phyloP scores from a whole-genome alignment of 2,329 filamentous ascomycete genomes.

The Parascedosporium putredinis region DNA sequence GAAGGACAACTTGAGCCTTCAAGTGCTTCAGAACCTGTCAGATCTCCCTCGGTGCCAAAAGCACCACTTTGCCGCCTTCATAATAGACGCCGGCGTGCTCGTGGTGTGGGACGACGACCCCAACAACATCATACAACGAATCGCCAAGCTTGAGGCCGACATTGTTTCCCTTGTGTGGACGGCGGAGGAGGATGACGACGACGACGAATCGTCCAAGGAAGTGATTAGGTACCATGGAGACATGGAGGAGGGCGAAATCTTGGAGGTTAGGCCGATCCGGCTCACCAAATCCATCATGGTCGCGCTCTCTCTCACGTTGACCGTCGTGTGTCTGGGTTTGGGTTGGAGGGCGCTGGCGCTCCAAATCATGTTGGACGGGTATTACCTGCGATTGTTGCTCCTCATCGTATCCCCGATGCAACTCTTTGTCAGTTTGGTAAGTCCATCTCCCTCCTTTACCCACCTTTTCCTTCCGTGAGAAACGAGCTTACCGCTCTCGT shows the following conservation, averaged over 20 bases:
- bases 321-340: constrained; percentile 41
- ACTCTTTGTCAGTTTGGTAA: constrained; percentile 42
- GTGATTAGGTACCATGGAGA: constrained; percentile 31
- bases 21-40: constrained; percentile 48
- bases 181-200: constrained; percentile 26
- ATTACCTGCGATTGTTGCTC: constrained; percentile 44
- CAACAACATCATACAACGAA: constrained; percentile 40
- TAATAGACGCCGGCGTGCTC: constrained; percentile 45
- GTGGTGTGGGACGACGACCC: constrained; percentile 56
- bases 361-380: constrained; percentile 41
- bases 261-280: constrained; percentile 36
- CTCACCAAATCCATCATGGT: constrained; percentile 46
- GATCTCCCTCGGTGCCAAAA: constrained; percentile 50
- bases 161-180: constrained; percentile 51
- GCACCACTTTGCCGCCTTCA: constrained; percentile 56
- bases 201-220: constrained; percentile 28
- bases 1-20: constrained; percentile 45
- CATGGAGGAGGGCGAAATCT: constrained; percentile 25
- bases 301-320: constrained; percentile 39
- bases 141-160: constrained; percentile 37
- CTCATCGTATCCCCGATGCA: constrained; percentile 40
- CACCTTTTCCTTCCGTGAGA: too few species aligned
- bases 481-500: too few species aligned
- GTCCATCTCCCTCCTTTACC: not conserved
- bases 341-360: constrained; percentile 46